Evolutionary conservation across 768 basidiomycete genomes (phyloP).

Genomic region (Grammothele lineata): DNA sequence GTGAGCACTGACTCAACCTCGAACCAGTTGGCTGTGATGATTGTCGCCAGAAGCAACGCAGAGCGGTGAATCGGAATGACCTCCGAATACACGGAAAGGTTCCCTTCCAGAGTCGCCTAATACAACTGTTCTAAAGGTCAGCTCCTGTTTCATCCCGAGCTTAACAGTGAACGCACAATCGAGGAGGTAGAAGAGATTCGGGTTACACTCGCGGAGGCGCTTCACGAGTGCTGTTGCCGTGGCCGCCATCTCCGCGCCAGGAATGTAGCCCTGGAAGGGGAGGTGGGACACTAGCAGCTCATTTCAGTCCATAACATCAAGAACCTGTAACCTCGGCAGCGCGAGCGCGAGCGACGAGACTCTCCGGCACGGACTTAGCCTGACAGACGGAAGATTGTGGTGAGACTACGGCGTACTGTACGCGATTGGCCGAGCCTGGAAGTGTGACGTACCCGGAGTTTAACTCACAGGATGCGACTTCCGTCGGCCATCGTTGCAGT

Average conservation of each 20-base stretch:
- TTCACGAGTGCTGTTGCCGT: constrained; percentile 60
- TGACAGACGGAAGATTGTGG: too few relatives aligned
- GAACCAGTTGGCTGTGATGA: constrained; percentile 98
- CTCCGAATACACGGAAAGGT: constrained; percentile 85
- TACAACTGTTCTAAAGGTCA: constrained; percentile 57
- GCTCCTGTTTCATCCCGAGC: too few relatives aligned
- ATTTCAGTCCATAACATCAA: constrained; percentile 69
- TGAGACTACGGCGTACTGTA: too few relatives aligned
- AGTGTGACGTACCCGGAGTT: constrained; percentile 61
- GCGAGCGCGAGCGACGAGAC: constrained; percentile 70
- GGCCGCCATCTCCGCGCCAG: constrained; percentile 71
- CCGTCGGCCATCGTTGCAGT: too few relatives aligned
- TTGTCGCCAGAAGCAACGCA: constrained; percentile 77
- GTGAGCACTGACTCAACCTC: constrained; percentile 77
- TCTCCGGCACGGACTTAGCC: constrained; percentile 85
- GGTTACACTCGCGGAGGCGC: constrained; percentile 53
- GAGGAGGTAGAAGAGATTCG: constrained; percentile 75
- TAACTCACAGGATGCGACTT: constrained; percentile 81
- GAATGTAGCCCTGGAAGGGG: constrained; percentile 89
- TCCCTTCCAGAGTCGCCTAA: constrained; percentile 87
- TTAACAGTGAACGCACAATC: constrained; percentile 67
- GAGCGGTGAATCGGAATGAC: constrained; percentile 84
- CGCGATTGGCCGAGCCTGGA: too few relatives aligned
- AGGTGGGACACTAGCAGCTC: constrained; percentile 68
- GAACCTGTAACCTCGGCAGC: constrained; percentile 67